Evolutionary conservation across 2,329 filamentous ascomycete species (phyloP).

Genomic region (Microsporum canis): DNA sequence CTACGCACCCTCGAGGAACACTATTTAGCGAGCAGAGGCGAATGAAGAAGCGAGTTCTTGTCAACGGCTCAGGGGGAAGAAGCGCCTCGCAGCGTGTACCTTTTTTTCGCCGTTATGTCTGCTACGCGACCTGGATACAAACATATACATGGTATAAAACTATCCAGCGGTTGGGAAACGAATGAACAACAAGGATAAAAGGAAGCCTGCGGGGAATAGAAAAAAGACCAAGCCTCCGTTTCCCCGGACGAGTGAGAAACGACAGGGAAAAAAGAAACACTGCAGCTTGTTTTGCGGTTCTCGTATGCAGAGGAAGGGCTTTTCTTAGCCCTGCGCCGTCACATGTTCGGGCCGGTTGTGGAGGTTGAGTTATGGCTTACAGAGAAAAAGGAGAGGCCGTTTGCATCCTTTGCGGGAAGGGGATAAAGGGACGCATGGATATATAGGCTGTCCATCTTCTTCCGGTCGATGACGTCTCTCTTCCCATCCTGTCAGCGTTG

Average conservation of each 20-base stretch:
- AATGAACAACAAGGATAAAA: not conserved
- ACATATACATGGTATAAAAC: too few species aligned
- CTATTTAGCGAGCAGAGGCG: not conserved
- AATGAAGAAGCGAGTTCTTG: not conserved
- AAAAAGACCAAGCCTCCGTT: not conserved
- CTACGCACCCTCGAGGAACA: not conserved
- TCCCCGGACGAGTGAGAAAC: not conserved
- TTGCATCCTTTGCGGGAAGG: not conserved
- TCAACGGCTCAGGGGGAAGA: not conserved
- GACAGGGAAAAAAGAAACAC: not conserved
- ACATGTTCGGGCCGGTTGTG: not conserved
- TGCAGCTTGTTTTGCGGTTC: not conserved
- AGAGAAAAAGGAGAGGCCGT: too few species aligned
- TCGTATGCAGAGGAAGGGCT: not conserved
- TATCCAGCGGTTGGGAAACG: too few species aligned
- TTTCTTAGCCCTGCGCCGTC: not conserved
- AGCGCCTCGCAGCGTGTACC: not conserved
- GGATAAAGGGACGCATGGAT: not conserved
- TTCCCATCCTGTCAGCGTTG: not conserved
- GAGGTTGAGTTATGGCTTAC: too few species aligned
- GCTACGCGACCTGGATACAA: too few species aligned
- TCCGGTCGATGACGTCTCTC: not conserved
- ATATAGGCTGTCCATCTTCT: not conserved
- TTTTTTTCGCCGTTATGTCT: too few species aligned
- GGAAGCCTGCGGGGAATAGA: not conserved